Evolutionary conservation across 176 grass and related monocot genomes (phyloP), one percentile per base, ranked within the genome.

Genomic region (Aegilops tauschii): DNA sequence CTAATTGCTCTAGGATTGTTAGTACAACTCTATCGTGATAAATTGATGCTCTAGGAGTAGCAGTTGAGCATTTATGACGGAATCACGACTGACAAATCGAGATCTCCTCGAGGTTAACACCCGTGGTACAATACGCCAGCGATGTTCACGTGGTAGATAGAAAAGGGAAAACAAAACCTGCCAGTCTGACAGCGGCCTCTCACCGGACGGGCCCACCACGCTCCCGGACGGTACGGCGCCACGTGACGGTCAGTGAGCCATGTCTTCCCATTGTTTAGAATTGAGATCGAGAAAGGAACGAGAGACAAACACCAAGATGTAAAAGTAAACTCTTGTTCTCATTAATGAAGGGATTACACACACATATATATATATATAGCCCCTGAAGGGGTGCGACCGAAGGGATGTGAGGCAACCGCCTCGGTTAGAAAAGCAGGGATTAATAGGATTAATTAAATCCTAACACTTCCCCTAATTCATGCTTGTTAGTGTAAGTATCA

Each of bases 81-180:
- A 42, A 80, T 44, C 36, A 65, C 25, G 61, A 14, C 37, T 18
- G 36, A 18, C 23, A 65, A 42, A 20, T 11, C 61, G 21, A 80
- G 8, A 80, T 65, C 36, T 44, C 59, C 4, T 80, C n/a, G 0
- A 13, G 8, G 35, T 17, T 25, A 63, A 27, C 21, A 40, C 35
- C 12, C 0, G 13, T 63, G 23, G 8, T 37, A 63, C 9, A 79
- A 73, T 83, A 29, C 10, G 63, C 14, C 50, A 71, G 37, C 28
- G 73, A 85, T 17, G 77, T 77, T 86, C 83, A 90, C 79, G 83
- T 86, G 83, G 71, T 47, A 2, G 83, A 69, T 35, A 34, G n/a
- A 5, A 6, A 64, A 3, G 9, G 0, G 0, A 0, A 9, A 10
- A 21, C 13, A 9, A 16, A 45, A 39, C 12, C 9, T 7, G 49